A percentile compares a stretch with the other conserved stretches of the same genome.
These are phyloP conservation scores for Rickenella mellea DNA, from an alignment of 768 basidiomycete genomes.

Conservation along the genomic window DNA sequence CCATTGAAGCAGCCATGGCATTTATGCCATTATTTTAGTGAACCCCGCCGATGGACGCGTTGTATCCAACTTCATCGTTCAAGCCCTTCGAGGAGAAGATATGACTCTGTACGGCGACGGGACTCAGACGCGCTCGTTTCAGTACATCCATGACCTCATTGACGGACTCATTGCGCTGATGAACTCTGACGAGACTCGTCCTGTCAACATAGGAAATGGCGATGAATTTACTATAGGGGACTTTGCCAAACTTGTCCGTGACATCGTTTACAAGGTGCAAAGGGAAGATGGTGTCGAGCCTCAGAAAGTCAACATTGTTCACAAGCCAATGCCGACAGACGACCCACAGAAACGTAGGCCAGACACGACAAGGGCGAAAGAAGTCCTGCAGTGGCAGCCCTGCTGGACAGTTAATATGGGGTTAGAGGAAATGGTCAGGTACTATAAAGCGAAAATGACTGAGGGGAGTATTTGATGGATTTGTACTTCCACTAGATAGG, in stretches of 20 bases:
- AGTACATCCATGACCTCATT: conserved; percentile 95
- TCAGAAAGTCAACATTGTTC: conserved; percentile 51
- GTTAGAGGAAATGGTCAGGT: conserved; percentile 88
- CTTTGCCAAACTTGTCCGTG: conserved; percentile 87
- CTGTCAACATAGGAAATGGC: conserved; percentile 92
- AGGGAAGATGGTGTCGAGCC: conserved; percentile 58
- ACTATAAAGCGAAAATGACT: conserved; percentile 84
- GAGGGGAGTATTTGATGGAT: conserved; percentile 76
- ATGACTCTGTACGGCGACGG: conserved; percentile 97
- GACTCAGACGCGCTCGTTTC: conserved; percentile 89
- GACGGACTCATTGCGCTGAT: conserved; percentile 90
- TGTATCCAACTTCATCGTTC: conserved; percentile 98
- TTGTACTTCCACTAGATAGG: too few species aligned
- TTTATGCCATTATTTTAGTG: conserved; percentile 41
- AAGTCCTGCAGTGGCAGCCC: conserved; percentile 81
- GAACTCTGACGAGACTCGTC: conserved; percentile 89
- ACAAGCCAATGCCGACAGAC: conserved; percentile 74
- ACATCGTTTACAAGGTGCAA: conserved; percentile 90
- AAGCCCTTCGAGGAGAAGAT: conserved; percentile 91
- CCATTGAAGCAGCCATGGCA: background rate
- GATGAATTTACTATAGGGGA: conserved; percentile 95
- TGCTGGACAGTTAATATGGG: conserved; percentile 91
- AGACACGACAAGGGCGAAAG: conserved; percentile 86
- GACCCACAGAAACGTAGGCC: conserved; percentile 93
- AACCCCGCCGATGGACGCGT: conserved; percentile 96